Base-by-base conservation (phyloP, 2,329 filamentous ascomycete species). In the Zasmidium citrigriseum region DNA sequence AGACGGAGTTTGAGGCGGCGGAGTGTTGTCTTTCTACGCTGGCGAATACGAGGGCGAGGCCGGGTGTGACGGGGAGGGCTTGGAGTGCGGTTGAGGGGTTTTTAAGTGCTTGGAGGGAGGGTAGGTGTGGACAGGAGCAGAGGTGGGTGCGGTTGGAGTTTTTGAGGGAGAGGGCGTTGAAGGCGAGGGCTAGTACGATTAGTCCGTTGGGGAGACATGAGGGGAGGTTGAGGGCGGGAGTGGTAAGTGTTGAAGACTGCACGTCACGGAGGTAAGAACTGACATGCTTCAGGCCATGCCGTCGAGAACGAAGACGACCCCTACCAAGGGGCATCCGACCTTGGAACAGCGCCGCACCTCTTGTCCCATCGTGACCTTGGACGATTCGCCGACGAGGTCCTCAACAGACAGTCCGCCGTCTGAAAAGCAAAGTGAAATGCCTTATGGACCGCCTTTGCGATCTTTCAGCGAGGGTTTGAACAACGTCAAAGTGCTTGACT, bases 1-100 rank as follows among this genome's bases (percentile, higher is more conserved):
- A 16, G 4, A 58, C 58, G 12, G 62, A 64, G 41, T 57, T 61
- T 47, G 60, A 62, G 11, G 58, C 58, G 25, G 62, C 51, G 22
- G 54, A 53, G 11, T 52, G 53, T 20, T 60, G 60, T 41, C 48
- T 64, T 1, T 52, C 58, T 12, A 57, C 58, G n/a, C 22, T 63
- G 1, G 25, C 60, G 3, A 46, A 57, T 12, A 52, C 58, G 14
- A 56, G 59, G 4, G 46, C 55, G 3, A 54, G 54, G 16, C 55
- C 62, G 1, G 55, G 56, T 7, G 41, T 57, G 2, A 57, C 56
- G 5, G 55, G 49, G 7, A 49, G 58, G 14, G 62, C 60, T 1
- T 62, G 52, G 55, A 27, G 27, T 2, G 60, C 62, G 1, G 49
- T 60, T 21, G 57, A 56, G 4, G 20, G 48, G 18, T 63, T 64